These are phyloP conservation scores for Chalciporus piperatus DNA, from an alignment of 768 basidiomycete genomes.

Conservation along the genomic window DNA sequence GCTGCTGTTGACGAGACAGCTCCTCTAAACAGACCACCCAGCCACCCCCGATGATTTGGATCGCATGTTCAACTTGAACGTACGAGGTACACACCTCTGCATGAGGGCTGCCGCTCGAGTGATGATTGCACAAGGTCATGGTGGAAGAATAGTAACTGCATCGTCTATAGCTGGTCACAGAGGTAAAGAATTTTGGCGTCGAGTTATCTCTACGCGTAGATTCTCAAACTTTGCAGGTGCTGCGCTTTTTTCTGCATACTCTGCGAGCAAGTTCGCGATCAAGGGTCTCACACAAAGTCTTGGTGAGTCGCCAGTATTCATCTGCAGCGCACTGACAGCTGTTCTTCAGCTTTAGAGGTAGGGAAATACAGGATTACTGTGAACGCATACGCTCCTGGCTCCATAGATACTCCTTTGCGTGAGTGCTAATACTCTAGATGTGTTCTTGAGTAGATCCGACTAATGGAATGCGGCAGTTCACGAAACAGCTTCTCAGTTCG, in stretches of 20 bases:
- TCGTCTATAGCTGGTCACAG: constrained; percentile 1
- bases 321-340: not conserved
- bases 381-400: constrained; percentile 23
- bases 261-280: constrained; percentile 37
- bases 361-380: constrained; percentile 21
- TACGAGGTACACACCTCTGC: constrained; percentile 37
- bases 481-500: not conserved
- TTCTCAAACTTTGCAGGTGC: constrained; percentile 16
- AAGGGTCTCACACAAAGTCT: constrained; percentile 35
- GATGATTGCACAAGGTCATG: constrained; percentile 44
- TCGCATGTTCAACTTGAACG: constrained; percentile 33
- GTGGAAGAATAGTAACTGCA: constrained; percentile 39
- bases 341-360: constrained; percentile 5
- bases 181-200: not conserved
- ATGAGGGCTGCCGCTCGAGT: constrained; percentile 40
- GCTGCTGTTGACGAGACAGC: not conserved
- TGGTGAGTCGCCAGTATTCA: not conserved
- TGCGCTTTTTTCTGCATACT: constrained; percentile 20
- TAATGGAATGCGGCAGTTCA: not conserved
- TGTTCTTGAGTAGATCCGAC: not conserved
- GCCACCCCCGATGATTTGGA: constrained; percentile 25
- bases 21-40: not conserved
- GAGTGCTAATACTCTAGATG: not conserved
- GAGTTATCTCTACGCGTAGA: too few relatives aligned
- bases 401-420: constrained; percentile 8